These are phyloP conservation scores for Periconia macrospinosa DNA, from an alignment of 2,329 filamentous ascomycete genomes.

Conservation along the genomic window DNA sequence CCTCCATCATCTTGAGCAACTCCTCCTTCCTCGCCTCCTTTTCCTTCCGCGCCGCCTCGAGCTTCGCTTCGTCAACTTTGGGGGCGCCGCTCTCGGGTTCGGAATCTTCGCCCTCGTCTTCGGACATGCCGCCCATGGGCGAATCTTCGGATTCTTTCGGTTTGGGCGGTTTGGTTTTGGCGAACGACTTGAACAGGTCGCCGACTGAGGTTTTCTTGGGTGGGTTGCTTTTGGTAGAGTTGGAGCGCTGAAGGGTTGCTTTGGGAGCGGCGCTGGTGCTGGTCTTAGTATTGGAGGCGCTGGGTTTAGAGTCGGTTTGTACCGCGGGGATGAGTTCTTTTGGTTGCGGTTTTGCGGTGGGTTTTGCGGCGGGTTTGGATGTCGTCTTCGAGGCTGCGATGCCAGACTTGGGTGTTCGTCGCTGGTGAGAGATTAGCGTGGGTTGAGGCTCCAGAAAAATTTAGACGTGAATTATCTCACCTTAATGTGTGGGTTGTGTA, in stretches of 20 bases:
- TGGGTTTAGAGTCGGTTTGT: constrained; percentile 20
- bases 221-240: constrained; percentile 40
- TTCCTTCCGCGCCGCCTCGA: constrained; percentile 41
- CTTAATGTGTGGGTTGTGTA: constrained; percentile 71
- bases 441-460: constrained; percentile 6
- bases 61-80: constrained; percentile 35
- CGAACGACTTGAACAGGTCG: constrained; percentile 78
- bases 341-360: constrained; percentile 14
- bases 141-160: constrained; percentile 54
- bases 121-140: constrained; percentile 58
- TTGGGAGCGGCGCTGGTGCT: constrained; percentile 11
- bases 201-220: constrained; percentile 61
- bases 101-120: constrained; percentile 42
- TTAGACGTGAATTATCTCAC: constrained; percentile 28
- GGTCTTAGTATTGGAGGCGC: constrained; percentile 37
- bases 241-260: constrained; percentile 29
- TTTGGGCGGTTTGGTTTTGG: constrained; percentile 61
- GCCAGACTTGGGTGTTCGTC: constrained; percentile 44
- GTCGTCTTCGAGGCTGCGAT: constrained; percentile 37
- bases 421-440: constrained; percentile 35
- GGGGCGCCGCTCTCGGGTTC: constrained; percentile 33
- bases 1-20: constrained; percentile 76
- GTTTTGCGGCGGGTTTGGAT: constrained; percentile 20
- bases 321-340: neutral
- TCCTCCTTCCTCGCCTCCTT: constrained; percentile 67